phyloP scores from a whole-genome alignment of 2,329 filamentous ascomycete genomes.

The Fusarium sp. region DNA sequence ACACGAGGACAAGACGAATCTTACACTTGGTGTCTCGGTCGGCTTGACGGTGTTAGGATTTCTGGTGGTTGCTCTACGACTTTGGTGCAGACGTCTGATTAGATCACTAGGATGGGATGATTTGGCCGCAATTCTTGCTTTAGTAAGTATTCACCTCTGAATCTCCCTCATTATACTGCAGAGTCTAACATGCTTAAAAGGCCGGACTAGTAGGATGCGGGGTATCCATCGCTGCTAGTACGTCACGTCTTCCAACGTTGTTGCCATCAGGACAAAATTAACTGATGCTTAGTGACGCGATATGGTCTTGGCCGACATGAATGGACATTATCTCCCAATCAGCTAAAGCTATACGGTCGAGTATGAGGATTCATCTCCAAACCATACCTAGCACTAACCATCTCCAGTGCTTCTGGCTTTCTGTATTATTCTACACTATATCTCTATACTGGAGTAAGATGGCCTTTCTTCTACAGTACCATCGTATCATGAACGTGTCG shows the following conservation, averaged over 20 bases:
- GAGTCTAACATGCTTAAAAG: not conserved
- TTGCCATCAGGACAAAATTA: not conserved
- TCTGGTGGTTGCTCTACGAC: slow-evolving; percentile 22
- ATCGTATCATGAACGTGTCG: slow-evolving; percentile 34
- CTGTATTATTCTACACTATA: slow-evolving; percentile 26
- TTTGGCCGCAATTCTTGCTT: not conserved
- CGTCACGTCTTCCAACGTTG: not conserved
- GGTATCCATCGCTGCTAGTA: slow-evolving; percentile 26
- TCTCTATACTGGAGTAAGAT: slow-evolving; percentile 22
- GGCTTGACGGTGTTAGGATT: slow-evolving; percentile 16
- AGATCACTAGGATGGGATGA: slow-evolving; percentile 29
- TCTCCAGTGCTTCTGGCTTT: slow-evolving; percentile 37
- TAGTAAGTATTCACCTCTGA: not conserved
- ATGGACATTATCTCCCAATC: slow-evolving; percentile 4
- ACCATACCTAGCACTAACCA: rapidly evolving
- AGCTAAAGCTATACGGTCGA: slow-evolving; percentile 2
- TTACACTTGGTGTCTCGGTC: not conserved
- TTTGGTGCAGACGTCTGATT: slow-evolving; percentile 24
- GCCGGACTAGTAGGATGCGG: slow-evolving; percentile 21
- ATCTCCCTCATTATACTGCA: rapidly evolving
- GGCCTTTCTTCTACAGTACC: slow-evolving; percentile 37
- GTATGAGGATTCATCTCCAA: rapidly evolving
- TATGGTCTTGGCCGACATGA: slow-evolving; percentile 36
- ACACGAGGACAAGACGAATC: not conserved
- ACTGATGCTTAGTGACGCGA: slow-evolving; percentile 29